Evolutionary conservation across 2,329 filamentous ascomycete species (phyloP), one percentile per base, ranked within the genome.

Genomic region (Colletotrichum musae): DNA sequence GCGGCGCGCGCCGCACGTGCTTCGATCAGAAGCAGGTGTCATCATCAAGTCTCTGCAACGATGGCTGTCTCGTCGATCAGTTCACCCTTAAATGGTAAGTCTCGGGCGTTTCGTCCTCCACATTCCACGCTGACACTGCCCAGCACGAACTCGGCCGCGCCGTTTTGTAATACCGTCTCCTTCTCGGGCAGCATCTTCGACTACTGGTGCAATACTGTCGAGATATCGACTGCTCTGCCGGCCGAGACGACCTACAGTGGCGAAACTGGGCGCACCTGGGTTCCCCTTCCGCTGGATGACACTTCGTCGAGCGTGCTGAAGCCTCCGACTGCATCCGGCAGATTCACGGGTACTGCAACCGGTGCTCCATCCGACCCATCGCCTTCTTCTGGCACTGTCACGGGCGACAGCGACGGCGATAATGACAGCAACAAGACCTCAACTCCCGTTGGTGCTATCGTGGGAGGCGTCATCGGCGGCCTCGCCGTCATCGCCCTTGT

Each of bases 41-140:
- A 41, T 73, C 74, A 2, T 77, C 76, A 5, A 82, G 79, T 51
- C 70, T 73, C 12, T 87, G 85, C 68, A 77, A 82, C 62, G 71
- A 78, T 56, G 78, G 77, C 12, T 87, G 85, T 66, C 68, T 77
- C 21, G 73, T 77, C 18, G 82, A 86, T 63, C 75, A 75, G 1
- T 78, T 75, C 43, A 85, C 81, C 12, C 70, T 83, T 45, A 87
- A 87, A 75, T 87, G 85, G 85, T 86, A 76, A 67, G 77, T 73
- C 62, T 43, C 45, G n/a, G 5, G 9, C 9, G 15, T 43, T 5
- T 18, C 45, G 10, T 10, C 15, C 12, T 18, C 45, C 9, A 45
- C 18, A n/a, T n/a, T 36, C 15, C 18, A 26, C 32, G 43, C 73
- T 75, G 71, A 77, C 73, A 51, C 58, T 7, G n/a, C 62, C 26